Conservation (phyloP, 2,329 filamentous ascomycete genomes). For the Pseudocercospora ulei region DNA sequence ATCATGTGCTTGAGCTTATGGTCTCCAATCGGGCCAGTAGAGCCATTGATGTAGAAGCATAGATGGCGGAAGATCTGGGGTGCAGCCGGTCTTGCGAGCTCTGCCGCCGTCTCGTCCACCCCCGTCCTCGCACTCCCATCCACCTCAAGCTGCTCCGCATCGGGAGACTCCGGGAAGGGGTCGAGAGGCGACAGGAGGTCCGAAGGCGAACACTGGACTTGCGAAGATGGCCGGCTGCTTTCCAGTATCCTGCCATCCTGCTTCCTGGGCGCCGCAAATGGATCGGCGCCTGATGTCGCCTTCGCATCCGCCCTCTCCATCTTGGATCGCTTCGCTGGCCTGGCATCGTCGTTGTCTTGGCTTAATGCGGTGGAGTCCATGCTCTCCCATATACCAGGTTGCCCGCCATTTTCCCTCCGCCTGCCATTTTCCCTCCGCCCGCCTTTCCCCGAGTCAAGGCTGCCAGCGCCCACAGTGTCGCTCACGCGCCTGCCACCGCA, state of each 20-base stretch:
- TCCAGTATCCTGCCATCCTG: conserved; percentile 28
- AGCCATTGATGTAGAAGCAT: conserved; percentile 78
- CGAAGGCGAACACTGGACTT: conserved; percentile 26
- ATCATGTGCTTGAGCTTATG: conserved; percentile 75
- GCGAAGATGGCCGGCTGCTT: conserved; percentile 29
- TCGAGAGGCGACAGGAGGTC: conserved; percentile 28
- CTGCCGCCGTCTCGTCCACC: neutral
- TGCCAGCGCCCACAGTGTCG: conserved; percentile 57
- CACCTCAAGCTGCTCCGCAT: neutral
- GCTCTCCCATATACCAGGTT: conserved; percentile 37
- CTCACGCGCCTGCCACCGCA: conserved; percentile 50
- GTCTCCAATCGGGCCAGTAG: conserved; percentile 75
- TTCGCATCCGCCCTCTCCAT: conserved; percentile 9
- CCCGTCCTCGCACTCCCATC: too few relatives aligned
- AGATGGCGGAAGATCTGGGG: conserved; percentile 49
- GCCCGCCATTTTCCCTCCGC: conserved; percentile 41
- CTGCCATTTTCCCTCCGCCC: conserved; percentile 46
- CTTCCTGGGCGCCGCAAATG: conserved; percentile 29
- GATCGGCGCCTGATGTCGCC: conserved; percentile 27
- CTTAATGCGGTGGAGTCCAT: conserved; percentile 28
- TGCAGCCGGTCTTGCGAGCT: conserved; percentile 5
- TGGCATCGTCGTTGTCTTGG: conserved; percentile 18
- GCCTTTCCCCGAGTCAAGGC: conserved; percentile 46
- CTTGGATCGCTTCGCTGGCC: conserved; percentile 21
- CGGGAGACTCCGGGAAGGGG: conserved; percentile 5